Base-by-base conservation (phyloP, 345 rosid genomes). In the Toxicodendron radicans region DNA sequence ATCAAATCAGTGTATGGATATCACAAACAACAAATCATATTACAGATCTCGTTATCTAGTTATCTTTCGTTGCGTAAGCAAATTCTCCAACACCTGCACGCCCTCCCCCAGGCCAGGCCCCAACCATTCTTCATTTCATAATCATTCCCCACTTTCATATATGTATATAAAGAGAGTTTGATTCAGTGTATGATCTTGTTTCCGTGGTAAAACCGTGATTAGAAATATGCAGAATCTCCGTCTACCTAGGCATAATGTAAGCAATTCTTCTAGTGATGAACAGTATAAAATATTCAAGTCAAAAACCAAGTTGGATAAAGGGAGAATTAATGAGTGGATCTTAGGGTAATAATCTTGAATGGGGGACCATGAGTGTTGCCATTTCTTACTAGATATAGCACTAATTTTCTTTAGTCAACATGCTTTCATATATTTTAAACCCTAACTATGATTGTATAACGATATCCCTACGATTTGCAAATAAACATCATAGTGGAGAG, bases 301-400 rank as follows among this genome's bases (percentile, higher is more conserved):
- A 38, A 38, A 38, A 13, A 62, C 46, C 21, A 7, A 59, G 64
- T 33, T 59, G 38, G 41, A 32, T 59, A 6, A 30, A 30, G 56
- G 59, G 45, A 27, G 30, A 27, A 27, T 27, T 27, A 75, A 78
- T 78, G 72, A 7, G 61, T 59, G 58, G 23, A 73, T 78, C 62
- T 66, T 65, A 68, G 53, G 32, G 52, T 48, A 66, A 75, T 78
- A 70, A 30, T 27, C 43, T 35, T 65, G 35, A 60, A 70, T 52
- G 70, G 69, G 83, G 76, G 71, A 54, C 74, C 78, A 62, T 75
- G 72, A 74, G 66, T 68, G n/a, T 75, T 73, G 79, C 75, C 81
- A 79, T 81, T 81, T 81, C 76, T 78, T 78, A 75, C 84, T 86
- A 86, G 87, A 78, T 81, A 71, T 73, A 63, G 72, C 87, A 83